Base-by-base conservation (phyloP, 257 asterid species). In the Fraxinus anomala region DNA sequence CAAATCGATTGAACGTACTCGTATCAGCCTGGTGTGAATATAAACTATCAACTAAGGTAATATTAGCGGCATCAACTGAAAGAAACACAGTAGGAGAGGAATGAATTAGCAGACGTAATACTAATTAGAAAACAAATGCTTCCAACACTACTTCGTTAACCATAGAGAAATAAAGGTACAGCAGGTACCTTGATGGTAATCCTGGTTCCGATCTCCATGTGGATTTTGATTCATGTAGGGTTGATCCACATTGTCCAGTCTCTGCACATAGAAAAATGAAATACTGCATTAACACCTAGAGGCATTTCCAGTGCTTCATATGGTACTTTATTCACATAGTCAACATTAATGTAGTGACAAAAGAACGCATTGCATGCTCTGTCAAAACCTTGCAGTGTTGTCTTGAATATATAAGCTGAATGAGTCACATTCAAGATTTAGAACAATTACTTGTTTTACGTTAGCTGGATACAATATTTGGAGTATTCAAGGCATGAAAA, bases 161-260 rank as follows among this genome's bases (percentile, higher is more conserved):
- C 33, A 63, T 49, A 72, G 28, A 39, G 40, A 59, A 73, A 19
- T 67, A 33, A 68, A 80, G 69, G 74, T 72, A 51, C 70, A 70
- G 65, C 75, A 73, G 59, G 49, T 81, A 95, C 99, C 99, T 92
- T 91, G 98, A 85, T 95, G 99, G 76, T 77, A 77, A 80, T 90
- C 86, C 59, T 83, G 85, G 76, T 82, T 81, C 33, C 67, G 80
- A 76, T 83, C 90, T 77, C 76, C 83, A 77, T 71, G 68, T 49
- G 82, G 83, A 81, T 86, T 80, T 82, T 74, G 86, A 77, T 89
- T 83, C 70, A 84, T 63, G 80, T 65, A 78, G 36, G 86, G 86
- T 42, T 85, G 92, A 59, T 89, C 98, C 80, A 89, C 76, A 78
- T 61, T 85, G 77, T 95, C 99, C 81, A 95, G 82, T 47, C 92